Evolutionary conservation across 2,329 filamentous ascomycete species (phyloP).

Genomic region (Teratosphaeriaceae sp.): DNA sequence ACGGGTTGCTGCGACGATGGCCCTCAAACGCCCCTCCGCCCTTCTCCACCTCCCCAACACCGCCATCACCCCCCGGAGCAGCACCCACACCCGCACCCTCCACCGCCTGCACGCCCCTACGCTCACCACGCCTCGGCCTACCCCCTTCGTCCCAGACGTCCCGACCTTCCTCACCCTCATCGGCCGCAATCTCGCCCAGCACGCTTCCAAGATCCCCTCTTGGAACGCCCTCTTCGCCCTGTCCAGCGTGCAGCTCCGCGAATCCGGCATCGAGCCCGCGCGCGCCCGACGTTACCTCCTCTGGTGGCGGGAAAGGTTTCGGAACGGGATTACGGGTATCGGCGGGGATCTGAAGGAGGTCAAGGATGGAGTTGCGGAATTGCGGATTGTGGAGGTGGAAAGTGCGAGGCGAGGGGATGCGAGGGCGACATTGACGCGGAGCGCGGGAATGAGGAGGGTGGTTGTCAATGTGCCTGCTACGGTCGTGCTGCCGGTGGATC

Average conservation of each 20-base stretch:
- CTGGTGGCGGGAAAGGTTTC: constrained; percentile 80
- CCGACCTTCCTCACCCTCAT: constrained; percentile 84
- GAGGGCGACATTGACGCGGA: constrained; percentile 44
- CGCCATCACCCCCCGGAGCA: constrained; percentile 15
- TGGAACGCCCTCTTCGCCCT: constrained; percentile 89
- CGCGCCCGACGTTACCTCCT: constrained; percentile 77
- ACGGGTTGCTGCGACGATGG: constrained; percentile 20
- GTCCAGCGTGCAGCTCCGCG: constrained; percentile 67
- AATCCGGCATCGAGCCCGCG: constrained; percentile 80
- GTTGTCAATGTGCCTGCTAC: constrained; percentile 52
- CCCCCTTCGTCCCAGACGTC: constrained; percentile 79
- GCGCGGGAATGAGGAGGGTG: constrained; percentile 50
- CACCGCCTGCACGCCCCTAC: constrained; percentile 30
- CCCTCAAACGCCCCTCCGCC: constrained; percentile 19
- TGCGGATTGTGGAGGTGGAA: constrained; percentile 53
- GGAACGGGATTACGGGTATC: constrained; percentile 67
- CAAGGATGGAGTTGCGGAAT: constrained; percentile 51
- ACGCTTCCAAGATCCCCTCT: constrained; percentile 77
- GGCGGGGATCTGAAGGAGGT: constrained; percentile 78
- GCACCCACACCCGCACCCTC: constrained; percentile 15
- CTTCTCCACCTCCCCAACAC: constrained; percentile 18
- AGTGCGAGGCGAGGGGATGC: constrained; percentile 22
- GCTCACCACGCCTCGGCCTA: constrained; percentile 59
- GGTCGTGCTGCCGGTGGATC: constrained; percentile 34
- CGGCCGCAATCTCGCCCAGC: constrained; percentile 75